Evolutionary conservation across 148 eudicot genomes (phyloP).

Genomic region (Cornus suecica): DNA sequence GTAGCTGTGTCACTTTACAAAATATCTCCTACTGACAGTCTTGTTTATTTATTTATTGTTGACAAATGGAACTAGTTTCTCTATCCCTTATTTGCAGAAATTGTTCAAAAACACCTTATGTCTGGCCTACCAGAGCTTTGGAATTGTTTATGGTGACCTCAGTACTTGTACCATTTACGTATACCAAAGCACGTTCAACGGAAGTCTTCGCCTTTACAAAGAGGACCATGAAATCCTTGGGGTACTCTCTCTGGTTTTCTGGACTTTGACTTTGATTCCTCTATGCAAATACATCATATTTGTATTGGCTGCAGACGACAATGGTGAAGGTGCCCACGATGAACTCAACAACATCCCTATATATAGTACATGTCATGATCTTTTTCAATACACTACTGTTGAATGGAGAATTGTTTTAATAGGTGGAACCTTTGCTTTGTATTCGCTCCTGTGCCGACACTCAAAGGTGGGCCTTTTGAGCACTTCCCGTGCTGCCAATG

Average conservation of each 20-base stretch:
- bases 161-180: slow-evolving; percentile 47
- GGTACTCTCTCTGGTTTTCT: slow-evolving; percentile 46
- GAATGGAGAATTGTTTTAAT: neutral
- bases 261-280: slow-evolving; percentile 50
- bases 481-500: slow-evolving; percentile 22
- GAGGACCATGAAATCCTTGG: slow-evolving; percentile 46
- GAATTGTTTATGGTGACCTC: slow-evolving; percentile 52
- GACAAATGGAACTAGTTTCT: neutral
- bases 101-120: slow-evolving; percentile 26
- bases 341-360: neutral
- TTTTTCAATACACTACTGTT: no score
- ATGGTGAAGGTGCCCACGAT: slow-evolving; percentile 41
- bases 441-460: slow-evolving; percentile 42
- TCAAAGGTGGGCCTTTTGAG: slow-evolving; percentile 29
- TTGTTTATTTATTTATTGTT: no score
- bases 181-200: slow-evolving; percentile 45
- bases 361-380: neutral
- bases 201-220: slow-evolving; percentile 25
- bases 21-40: no score
- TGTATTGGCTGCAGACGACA: slow-evolving; percentile 48
- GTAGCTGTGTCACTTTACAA: no score
- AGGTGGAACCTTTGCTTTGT: slow-evolving; percentile 60
- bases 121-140: slow-evolving; percentile 50
- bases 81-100: slow-evolving; percentile 23
- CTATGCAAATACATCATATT: slow-evolving; percentile 40